Evolutionary conservation across 768 basidiomycete species (phyloP), one percentile per base, ranked within the genome.

Genomic region (Lactarius deliciosus): DNA sequence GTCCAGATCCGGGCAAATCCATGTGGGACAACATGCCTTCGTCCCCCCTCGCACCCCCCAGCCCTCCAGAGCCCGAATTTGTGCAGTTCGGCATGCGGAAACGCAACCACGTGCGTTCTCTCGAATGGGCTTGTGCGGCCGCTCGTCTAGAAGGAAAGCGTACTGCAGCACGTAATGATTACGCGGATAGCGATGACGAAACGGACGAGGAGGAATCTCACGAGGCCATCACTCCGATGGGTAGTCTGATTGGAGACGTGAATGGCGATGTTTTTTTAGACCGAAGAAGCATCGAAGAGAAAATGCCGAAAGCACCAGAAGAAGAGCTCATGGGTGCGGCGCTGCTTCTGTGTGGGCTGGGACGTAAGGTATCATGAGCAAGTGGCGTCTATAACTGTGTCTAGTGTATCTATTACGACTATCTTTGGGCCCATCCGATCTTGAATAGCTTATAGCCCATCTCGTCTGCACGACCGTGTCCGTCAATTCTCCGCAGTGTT

Each of bases 401-500:
- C 34, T 68, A 64, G 30, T 68, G 58, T 68, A 68, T 59, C 30
- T 58, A 57, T n/a, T 58, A 36, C 36, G 41, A 38, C 13, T 64
- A 53, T 54, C 41, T 59, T 53, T 55, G 47, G n/a, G 77, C 75
- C 90, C 91, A 92, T n/a, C 86, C 86, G 75, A 93, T 89, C 77
- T 84, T 82, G 72, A 85, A 91, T 64, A 90, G 72, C 70, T 75
- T 80, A 72, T 93, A 94, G 32, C 84, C 85, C 65, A 80, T 80
- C 77, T 93, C 89, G 74, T 91, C 86, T 60, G 83, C 86, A 66
- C 88, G 78, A 57, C 91, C 88, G 61, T 86, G 79, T 28, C 87
- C 84, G 18, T 79, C 79, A 63, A 80, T 77, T 64, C 81, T 81
- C 54, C 76, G 81, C 34, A 88, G 71, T 30, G 80, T 80, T 66